These are phyloP conservation scores for Hygrophorus russula DNA, from an alignment of 768 basidiomycete genomes.

Conservation along the genomic window DNA sequence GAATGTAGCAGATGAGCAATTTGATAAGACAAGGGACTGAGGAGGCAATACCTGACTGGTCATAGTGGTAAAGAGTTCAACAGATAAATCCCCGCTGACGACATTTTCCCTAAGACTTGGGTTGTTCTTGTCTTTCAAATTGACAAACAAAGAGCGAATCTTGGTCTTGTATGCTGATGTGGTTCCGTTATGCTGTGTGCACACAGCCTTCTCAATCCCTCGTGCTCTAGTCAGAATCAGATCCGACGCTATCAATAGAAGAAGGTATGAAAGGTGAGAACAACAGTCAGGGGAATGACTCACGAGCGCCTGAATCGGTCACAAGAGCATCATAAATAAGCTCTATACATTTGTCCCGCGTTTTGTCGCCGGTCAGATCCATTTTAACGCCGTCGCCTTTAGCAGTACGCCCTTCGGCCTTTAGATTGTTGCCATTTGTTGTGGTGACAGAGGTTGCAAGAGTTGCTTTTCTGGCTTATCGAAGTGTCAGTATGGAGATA, in stretches of 20 bases:
- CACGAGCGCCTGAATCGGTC: conserved; percentile 78
- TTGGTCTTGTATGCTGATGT: conserved; percentile 56
- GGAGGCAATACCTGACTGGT: conserved; percentile 47
- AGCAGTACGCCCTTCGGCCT: conserved; percentile 37
- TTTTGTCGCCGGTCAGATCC: conserved; percentile 50
- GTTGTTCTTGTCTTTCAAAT: conserved; percentile 93
- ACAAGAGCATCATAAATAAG: conserved; percentile 90
- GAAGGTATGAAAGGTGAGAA: background rate
- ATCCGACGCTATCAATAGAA: conserved; percentile 44
- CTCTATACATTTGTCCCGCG: conserved; percentile 79
- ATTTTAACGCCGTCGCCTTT: conserved; percentile 63
- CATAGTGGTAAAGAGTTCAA: conserved; percentile 70
- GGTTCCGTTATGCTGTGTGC: conserved; percentile 29
- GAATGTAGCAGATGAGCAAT: background rate
- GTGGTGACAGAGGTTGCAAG: conserved; percentile 30
- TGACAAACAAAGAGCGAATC: conserved; percentile 82
- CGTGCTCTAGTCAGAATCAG: conserved; percentile 55
- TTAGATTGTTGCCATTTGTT: conserved; percentile 16
- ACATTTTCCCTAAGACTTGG: conserved; percentile 77
- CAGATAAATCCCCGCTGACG: conserved; percentile 67
- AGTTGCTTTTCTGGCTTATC: conserved; percentile 18
- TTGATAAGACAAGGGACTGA: background rate
- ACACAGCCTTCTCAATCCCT: conserved; percentile 63
- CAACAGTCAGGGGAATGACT: conserved; percentile 22
- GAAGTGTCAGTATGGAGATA: background rate